Percentiles rank a stretch among this genome's conserved stretches.
phyloP scores from a whole-genome alignment of 2,329 filamentous ascomycete genomes.

The Verticillium klebahnii region DNA sequence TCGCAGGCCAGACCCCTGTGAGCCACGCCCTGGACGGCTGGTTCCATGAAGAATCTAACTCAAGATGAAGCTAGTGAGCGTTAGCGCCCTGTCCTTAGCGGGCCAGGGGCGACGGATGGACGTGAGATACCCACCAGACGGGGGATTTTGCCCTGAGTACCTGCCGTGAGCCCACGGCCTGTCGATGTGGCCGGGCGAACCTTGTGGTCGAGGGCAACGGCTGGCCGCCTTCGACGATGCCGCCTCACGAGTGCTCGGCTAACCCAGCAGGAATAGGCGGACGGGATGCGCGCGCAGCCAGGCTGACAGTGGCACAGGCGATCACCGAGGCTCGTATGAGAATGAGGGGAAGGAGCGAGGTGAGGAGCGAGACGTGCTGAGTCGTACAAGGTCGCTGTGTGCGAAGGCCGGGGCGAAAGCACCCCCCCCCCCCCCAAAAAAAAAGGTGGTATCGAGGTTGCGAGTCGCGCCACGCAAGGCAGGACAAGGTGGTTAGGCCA shows the following conservation, averaged over 20 bases:
- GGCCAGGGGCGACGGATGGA: background rate
- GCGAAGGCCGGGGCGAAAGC: too few species aligned
- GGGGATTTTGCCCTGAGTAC: background rate
- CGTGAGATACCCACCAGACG: background rate
- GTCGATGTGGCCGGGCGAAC: background rate
- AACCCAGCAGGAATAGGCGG: background rate
- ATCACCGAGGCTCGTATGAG: too few species aligned
- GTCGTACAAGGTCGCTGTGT: background rate
- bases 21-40: background rate
- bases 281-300: too few species aligned
- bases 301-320: too few species aligned
- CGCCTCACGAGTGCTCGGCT: background rate
- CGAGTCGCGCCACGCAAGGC: too few species aligned
- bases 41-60: conserved; percentile 7
- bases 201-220: background rate
- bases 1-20: conserved; percentile 10
- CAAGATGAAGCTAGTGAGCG: conserved; percentile 5
- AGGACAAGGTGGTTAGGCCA: too few species aligned
- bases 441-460: too few species aligned
- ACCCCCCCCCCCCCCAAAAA: too few species aligned
- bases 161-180: background rate
- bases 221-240: background rate
- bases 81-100: background rate
- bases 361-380: background rate
- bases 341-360: too few species aligned